phyloP scores from a whole-genome alignment of 768 basidiomycete species.

The Lactarius sp. region DNA sequence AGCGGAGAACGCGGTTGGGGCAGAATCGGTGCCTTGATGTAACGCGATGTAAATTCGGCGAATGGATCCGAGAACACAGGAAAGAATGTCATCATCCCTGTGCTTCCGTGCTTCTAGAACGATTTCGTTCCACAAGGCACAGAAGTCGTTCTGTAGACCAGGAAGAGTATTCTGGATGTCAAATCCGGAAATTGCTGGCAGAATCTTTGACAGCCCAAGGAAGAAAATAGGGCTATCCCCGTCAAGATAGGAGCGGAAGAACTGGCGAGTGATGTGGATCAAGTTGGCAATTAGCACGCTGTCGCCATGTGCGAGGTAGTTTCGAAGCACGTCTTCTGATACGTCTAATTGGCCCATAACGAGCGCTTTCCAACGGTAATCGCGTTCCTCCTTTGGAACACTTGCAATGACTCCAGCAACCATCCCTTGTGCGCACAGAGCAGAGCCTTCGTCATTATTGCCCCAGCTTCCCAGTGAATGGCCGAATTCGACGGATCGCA shows the following conservation, averaged over 20 bases:
- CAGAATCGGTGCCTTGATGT: no score
- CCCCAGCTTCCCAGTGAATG: no score
- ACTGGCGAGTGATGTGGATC: not conserved
- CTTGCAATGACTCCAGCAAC: not conserved
- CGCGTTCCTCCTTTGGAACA: not conserved
- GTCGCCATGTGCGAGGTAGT: not conserved
- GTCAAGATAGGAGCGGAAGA: no score
- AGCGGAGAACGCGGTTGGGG: no score
- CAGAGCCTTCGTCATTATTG: not conserved
- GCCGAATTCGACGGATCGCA: slow-evolving; percentile 7
- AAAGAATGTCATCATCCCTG: no score
- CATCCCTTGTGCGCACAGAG: slow-evolving; percentile 1
- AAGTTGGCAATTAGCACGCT: slow-evolving; percentile 5
- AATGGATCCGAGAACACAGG: no score
- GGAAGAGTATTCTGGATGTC: not conserved
- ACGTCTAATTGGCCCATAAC: not conserved
- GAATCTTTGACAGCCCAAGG: not conserved
- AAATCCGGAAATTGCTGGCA: not conserved
- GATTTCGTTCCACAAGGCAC: slow-evolving; percentile 4
- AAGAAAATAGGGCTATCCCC: no score
- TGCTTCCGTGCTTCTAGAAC: no score
- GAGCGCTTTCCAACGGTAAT: slow-evolving; percentile 7
- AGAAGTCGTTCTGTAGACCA: slow-evolving; percentile 4
- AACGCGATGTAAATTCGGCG: no score
- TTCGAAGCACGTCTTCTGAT: not conserved